These are phyloP conservation scores for Claviceps citrina DNA, from an alignment of 2,329 filamentous ascomycete genomes.

Conservation along the genomic window DNA sequence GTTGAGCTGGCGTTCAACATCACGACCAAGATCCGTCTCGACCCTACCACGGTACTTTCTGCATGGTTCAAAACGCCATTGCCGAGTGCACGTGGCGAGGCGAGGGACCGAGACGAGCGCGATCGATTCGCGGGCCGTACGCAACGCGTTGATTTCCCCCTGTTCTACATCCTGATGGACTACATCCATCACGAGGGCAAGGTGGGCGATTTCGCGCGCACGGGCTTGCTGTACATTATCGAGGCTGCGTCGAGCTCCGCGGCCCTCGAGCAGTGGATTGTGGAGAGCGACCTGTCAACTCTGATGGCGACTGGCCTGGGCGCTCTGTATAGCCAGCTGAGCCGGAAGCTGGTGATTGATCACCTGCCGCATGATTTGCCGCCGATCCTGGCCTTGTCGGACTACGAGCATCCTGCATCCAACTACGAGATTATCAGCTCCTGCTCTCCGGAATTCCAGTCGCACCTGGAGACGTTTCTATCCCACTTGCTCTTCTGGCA, in stretches of 20 bases:
- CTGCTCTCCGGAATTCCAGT: constrained; percentile 59
- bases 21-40: constrained; percentile 84
- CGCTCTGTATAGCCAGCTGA: constrained; percentile 51
- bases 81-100: constrained; percentile 18
- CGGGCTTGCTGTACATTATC: constrained; percentile 86
- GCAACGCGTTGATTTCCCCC: constrained; percentile 80
- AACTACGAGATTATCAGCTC: constrained; percentile 59
- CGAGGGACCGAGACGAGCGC: constrained; percentile 43
- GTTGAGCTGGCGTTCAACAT: constrained; percentile 93
- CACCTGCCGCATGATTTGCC: constrained; percentile 62
- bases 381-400: constrained; percentile 73
- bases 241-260: constrained; percentile 76
- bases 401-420: constrained; percentile 61
- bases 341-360: constrained; percentile 67
- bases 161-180: constrained; percentile 91
- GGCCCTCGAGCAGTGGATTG: constrained; percentile 83
- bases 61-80: constrained; percentile 69
- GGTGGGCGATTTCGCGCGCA: constrained; percentile 88
- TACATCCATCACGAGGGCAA: constrained; percentile 93
- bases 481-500: constrained; percentile 97
- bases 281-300: constrained; percentile 89
- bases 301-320: constrained; percentile 93
- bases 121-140: constrained; percentile 72
- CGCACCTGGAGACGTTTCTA: constrained; percentile 83
- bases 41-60: constrained; percentile 70